Conservation (phyloP, 106 monocot species). For the Gastrodia elata region DNA sequence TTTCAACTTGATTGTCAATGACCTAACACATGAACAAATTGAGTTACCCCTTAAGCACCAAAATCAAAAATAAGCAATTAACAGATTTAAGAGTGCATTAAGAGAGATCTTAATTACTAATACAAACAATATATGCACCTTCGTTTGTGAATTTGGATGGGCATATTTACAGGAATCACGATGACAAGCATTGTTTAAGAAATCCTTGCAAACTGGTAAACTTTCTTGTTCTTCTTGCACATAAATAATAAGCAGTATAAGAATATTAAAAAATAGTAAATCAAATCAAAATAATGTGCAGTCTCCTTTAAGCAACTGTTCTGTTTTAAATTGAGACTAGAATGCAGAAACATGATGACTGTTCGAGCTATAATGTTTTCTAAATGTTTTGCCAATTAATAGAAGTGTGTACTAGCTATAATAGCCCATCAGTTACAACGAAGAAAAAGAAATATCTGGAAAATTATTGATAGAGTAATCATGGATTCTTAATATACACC, state of each 20-base stretch:
- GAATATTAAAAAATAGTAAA: not conserved
- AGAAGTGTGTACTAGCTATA: not conserved
- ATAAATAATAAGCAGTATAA: not conserved
- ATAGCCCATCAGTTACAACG: not conserved
- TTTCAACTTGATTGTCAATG: conserved; percentile 21
- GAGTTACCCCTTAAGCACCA: conserved; percentile 1
- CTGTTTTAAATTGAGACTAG: not conserved
- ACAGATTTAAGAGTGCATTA: not conserved
- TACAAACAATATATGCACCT: not conserved
- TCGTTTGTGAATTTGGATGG: conserved; percentile 1
- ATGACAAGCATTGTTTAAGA: not conserved
- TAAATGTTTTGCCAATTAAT: not conserved
- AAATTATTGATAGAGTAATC: not conserved
- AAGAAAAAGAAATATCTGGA: not conserved
- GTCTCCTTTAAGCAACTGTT: not conserved
- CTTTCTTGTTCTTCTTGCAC: not conserved
- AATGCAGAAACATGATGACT: not conserved
- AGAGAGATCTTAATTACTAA: not conserved
- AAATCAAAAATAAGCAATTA: not conserved
- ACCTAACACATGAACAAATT: conserved; percentile 15
- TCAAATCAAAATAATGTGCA: not conserved
- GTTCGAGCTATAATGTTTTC: not conserved
- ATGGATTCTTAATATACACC: too few species aligned
- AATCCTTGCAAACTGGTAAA: not conserved
- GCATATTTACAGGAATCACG: not conserved